Base-by-base conservation (phyloP, 2,329 filamentous ascomycete species). In the Fusarium cicatricum region DNA sequence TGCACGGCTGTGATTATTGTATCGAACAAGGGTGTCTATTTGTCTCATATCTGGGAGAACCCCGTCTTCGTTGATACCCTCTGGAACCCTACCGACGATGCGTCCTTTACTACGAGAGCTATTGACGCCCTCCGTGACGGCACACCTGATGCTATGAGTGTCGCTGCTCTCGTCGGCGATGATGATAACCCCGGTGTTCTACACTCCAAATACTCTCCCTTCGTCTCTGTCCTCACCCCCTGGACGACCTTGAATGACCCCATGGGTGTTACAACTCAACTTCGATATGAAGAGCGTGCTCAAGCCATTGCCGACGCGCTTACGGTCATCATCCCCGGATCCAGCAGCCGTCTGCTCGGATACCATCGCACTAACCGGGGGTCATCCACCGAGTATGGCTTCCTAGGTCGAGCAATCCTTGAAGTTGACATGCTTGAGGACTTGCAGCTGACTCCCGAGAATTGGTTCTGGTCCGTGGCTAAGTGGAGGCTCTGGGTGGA, bases 11-110 rank as follows among this genome's bases (percentile, higher is more conserved):
- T 66, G 1, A 60, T 66, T 11, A 64, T 66, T 3, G 43, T 28
- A 0, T 66, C 64, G 3, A 40, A 66, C 4, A 28, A 38, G 21
- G 64, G 64, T 11, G 52, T 53, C 3, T 66, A 66, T 31, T 26
- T 66, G 0, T 66, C 64, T 1, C 64, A 66, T 7, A 66, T 66
- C 31, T 66, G 64, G 63, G 64, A 66, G 14, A 43, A 36, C 15
- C 63, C 63, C 1, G 59, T 55, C 1, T 66, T 66, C 11, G 56
- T 61, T 11, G 43, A 57, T 19, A 28, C 1, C 1, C 5, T 43
- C 11, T 51, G 41, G 10, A 43, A 15, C 3, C 29, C 34, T 0
- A 65, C 58, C 2, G 31, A 32, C 2, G 50, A 49, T 5, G 55
- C 32, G 1, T 37, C 34, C 1, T 65, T 65, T 28, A 42, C 52